A percentile compares a stretch with the other conserved stretches of the same genome.
These are phyloP conservation scores for Peronospora farinosa DNA, from an alignment of 352 stramenopile species.

Conservation along the genomic window DNA sequence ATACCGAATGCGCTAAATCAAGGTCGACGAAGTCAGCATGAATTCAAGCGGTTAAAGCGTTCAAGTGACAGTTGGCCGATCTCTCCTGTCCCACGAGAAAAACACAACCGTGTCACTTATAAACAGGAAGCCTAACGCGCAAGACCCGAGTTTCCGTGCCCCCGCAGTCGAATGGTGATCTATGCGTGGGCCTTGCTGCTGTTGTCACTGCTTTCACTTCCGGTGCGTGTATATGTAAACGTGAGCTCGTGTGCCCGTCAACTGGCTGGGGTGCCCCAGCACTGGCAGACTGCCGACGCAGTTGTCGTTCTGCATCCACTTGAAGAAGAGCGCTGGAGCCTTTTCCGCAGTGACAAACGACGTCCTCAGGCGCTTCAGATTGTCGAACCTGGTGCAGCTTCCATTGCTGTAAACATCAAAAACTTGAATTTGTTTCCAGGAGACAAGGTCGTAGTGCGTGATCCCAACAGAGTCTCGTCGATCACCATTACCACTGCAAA, in stretches of 20 bases:
- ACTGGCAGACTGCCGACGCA: conserved; percentile 14
- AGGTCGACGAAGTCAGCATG: too few species aligned
- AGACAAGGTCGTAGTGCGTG: conserved; percentile 28
- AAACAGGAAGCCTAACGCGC: not conserved
- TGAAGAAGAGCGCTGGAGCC: conserved; percentile 15
- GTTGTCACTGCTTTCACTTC: conserved; percentile 17
- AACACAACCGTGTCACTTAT: not conserved
- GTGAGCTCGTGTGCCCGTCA: conserved; percentile 7
- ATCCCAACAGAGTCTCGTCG: conserved; percentile 9
- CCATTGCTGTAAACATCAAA: conserved; percentile 31
- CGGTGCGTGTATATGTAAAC: conserved; percentile 10
- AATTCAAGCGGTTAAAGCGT: too few species aligned
- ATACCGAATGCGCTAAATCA: too few species aligned
- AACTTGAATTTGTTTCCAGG: conserved; percentile 23
- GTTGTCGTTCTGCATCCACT: conserved; percentile 20
- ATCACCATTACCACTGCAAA: conserved; percentile 16
- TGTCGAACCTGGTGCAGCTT: conserved; percentile 18
- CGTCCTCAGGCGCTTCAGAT: conserved; percentile 15
- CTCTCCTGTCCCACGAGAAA: conserved; percentile 7
- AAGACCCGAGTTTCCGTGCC: conserved; percentile 2
- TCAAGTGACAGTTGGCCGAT: not conserved
- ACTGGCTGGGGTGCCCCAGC: not conserved
- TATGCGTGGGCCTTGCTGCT: conserved; percentile 4
- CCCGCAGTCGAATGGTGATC: not conserved
- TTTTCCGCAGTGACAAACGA: conserved; percentile 10